phyloP scores from a whole-genome alignment of 106 monocot genomes.

The Acorus gramineus region DNA sequence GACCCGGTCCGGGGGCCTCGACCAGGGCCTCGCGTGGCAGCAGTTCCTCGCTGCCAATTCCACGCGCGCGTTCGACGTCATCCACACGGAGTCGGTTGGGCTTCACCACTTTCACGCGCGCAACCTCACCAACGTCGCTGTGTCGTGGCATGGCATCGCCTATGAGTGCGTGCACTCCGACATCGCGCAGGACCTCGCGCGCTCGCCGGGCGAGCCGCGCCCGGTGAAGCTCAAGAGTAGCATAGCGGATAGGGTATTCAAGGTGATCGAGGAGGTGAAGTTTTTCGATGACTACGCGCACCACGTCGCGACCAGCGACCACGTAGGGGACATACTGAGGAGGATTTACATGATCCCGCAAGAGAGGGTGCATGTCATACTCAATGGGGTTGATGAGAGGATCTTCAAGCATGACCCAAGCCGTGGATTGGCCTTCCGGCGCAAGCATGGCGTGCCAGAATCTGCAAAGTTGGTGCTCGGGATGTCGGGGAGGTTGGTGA shows the following conservation, averaged over 20 bases:
- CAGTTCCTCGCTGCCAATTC: constrained; percentile 47
- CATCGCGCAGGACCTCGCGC: constrained; percentile 64
- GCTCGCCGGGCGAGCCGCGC: constrained; percentile 26
- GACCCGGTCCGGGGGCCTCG: constrained; percentile 45
- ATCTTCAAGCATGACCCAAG: constrained; percentile 33
- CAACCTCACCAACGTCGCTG: constrained; percentile 49
- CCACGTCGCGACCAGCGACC: constrained; percentile 86
- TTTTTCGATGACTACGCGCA: constrained; percentile 68
- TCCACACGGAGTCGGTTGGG: constrained; percentile 73
- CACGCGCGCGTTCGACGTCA: constrained; percentile 40
- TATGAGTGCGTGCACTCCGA: constrained; percentile 83
- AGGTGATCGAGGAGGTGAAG: constrained; percentile 72
- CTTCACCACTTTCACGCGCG: constrained; percentile 56
- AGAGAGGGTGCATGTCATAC: constrained; percentile 58
- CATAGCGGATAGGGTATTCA: constrained; percentile 24
- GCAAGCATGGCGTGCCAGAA: constrained; percentile 36
- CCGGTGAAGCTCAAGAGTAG: constrained; percentile 1
- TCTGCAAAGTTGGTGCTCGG: constrained; percentile 59
- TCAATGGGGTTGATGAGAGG: constrained; percentile 70
- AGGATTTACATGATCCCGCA: constrained; percentile 88
- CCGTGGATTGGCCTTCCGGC: constrained; percentile 23
- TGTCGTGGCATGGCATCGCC: constrained; percentile 87
- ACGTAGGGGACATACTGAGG: constrained; percentile 70
- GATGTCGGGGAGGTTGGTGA: constrained; percentile 75
- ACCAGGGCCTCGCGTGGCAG: constrained; percentile 61